A percentile compares a stretch with the other conserved stretches of the same genome.
phyloP scores from a whole-genome alignment of 73 alveolate species.

The Breviolum minutum region DNA sequence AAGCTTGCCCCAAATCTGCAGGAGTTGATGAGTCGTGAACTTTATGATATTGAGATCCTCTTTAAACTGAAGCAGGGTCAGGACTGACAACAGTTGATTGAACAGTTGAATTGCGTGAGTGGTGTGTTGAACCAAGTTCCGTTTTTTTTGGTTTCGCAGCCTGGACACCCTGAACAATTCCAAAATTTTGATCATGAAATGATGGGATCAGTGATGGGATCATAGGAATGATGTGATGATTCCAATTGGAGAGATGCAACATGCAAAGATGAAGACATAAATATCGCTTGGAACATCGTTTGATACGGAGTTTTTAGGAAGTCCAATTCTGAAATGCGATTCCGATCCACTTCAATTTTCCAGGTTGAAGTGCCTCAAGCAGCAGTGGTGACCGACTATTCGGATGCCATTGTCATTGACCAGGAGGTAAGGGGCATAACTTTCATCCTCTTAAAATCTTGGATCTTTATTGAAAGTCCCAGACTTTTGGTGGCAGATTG shows the following conservation, averaged over 20 bases:
- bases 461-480: too few species aligned
- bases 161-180: too few species aligned
- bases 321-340: background rate
- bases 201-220: too few species aligned
- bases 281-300: background rate
- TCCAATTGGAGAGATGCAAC: too few species aligned
- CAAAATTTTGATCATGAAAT: too few species aligned
- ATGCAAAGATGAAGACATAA: background rate
- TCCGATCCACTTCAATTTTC: background rate
- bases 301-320: background rate
- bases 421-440: conserved; percentile 63
- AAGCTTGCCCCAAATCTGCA: background rate
- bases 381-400: conserved; percentile 98
- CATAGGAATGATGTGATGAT: too few species aligned
- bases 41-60: conserved; percentile 96
- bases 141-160: too few species aligned
- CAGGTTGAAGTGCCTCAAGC: conserved; percentile 97
- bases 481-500: background rate
- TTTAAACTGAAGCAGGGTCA: conserved; percentile 97
- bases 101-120: too few species aligned
- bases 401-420: conserved; percentile 97
- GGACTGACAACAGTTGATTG: background rate
- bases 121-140: too few species aligned
- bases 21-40: conserved; percentile 95
- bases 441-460: background rate